phyloP scores from a whole-genome alignment of 441 rosid genomes.

The Pelargonium citronellum region DNA sequence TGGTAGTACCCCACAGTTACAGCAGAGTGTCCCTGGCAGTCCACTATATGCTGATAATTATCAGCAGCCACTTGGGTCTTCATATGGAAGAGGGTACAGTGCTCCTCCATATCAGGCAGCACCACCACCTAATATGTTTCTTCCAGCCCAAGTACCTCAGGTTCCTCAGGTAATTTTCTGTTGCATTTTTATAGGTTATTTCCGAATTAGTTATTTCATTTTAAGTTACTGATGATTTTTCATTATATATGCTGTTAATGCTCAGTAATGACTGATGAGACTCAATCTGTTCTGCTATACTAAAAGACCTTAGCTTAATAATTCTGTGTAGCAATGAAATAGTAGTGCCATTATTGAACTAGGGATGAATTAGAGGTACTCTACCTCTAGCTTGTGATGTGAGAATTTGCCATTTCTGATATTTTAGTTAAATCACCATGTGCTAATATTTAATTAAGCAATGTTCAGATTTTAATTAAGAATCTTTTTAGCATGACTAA shows the following conservation, averaged over 20 bases:
- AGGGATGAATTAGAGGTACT: neutral
- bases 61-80: constrained; percentile 43
- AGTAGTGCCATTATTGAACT: neutral
- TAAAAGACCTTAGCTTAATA: neutral
- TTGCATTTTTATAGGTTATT: neutral
- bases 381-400: neutral
- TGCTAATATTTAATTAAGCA: neutral
- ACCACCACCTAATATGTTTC: constrained; percentile 40
- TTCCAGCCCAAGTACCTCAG: constrained; percentile 57
- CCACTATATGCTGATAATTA: constrained; percentile 49
- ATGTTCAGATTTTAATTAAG: neutral
- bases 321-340: neutral
- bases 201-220: neutral
- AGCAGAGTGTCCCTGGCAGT: constrained; percentile 41
- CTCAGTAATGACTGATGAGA: neutral
- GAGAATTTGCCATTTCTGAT: neutral
- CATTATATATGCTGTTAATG: neutral
- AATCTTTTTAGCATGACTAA: constrained; percentile 5
- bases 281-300: neutral
- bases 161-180: constrained; percentile 47
- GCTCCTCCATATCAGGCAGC: constrained; percentile 51
- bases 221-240: neutral
- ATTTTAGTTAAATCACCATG: neutral
- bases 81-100: constrained; percentile 44
- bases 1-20: constrained; percentile 29